Base-by-base conservation (phyloP, 176 grass and related monocot genomes). In the Triticum monococcum region DNA sequence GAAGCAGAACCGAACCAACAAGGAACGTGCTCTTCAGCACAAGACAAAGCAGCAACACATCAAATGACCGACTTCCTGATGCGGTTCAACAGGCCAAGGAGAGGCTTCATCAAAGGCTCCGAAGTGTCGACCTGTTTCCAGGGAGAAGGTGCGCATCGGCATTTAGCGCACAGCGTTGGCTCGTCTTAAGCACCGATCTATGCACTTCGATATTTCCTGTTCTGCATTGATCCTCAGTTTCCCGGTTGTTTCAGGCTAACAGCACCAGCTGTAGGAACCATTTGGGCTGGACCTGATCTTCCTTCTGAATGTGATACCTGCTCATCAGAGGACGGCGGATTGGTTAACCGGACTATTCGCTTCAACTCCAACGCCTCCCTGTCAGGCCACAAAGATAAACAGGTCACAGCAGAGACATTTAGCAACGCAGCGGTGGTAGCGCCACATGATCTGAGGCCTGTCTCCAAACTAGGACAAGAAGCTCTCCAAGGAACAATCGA, bases 101-200 rank as follows among this genome's bases (percentile, higher is more conserved):
- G 81, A 86, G 90, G 45, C 77, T 91, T 91, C 41, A 81, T 41
- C 45, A 57, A n/a, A 86, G 81, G 60, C 81, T 91, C 9, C 31
- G 59, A 75, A 85, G 86, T 26, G 41, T 82, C 50, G 80, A 88
- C 59, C 17, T 86, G 25, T 80, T 63, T 32, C 37, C 17, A 0
- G 82, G 82, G 37, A 74, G 72, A 79, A 77, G 81, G 89, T 91
- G 7, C 26, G 24, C 28, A 80, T 8, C 48, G 68, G 45, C 12
- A 10, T 12, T 45, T 57, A 52, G 8, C 72, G 13, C 31, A 83
- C 20, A 14, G 2, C 1, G 33, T 12, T 73, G 12, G 35, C 18
- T 64, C 36, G 17, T 64, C 1, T 13, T 38, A 41, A 24, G 13
- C 33, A 40, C 23, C 17, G 5, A 4, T 31, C 18, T 65, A 59